A percentile compares a stretch with the other conserved stretches of the same genome.
These are phyloP conservation scores for Eucalyptus globulus DNA, from an alignment of 345 rosid genomes.

Conservation along the genomic window DNA sequence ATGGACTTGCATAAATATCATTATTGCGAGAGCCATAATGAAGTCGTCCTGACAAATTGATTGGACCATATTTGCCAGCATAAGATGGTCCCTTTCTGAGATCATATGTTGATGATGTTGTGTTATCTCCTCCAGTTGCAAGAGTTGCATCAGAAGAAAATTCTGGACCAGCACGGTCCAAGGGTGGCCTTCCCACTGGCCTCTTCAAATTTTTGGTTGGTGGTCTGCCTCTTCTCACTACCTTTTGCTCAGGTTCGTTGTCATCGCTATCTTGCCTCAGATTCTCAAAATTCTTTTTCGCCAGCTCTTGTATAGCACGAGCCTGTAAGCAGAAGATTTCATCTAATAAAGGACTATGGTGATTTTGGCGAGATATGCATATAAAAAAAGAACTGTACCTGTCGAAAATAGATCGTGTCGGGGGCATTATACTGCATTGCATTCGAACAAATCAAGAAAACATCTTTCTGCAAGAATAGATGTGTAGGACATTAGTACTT, in stretches of 20 bases:
- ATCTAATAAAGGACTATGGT: neutral
- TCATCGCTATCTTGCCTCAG: constrained; percentile 79
- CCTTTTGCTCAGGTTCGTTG: constrained; percentile 34
- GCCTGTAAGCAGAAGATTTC: constrained; percentile 36
- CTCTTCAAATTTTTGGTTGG: constrained; percentile 40
- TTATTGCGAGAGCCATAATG: constrained; percentile 10
- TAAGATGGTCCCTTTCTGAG: constrained; percentile 18
- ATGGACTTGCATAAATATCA: constrained; percentile 21
- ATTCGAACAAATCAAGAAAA: constrained; percentile 66
- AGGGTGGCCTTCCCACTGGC: constrained; percentile 31
- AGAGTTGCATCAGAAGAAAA: constrained; percentile 40
- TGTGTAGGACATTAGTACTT: neutral
- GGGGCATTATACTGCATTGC: constrained; percentile 91
- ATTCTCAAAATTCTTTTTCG: constrained; percentile 67
- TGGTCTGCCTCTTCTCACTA: constrained; percentile 59
- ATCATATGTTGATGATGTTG: constrained; percentile 16
- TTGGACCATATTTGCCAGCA: constrained; percentile 19
- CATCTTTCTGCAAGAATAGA: constrained; percentile 17
- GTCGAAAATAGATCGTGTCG: constrained; percentile 70
- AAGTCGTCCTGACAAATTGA: constrained; percentile 21
- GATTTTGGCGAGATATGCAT: neutral
- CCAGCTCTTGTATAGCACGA: constrained; percentile 75
- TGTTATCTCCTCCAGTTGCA: constrained; percentile 34
- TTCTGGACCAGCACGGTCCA: constrained; percentile 25
- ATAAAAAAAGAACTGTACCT: constrained; percentile 30